Evolutionary conservation across 768 basidiomycete species (phyloP).

Genomic region (Glaciozyma martinii): DNA sequence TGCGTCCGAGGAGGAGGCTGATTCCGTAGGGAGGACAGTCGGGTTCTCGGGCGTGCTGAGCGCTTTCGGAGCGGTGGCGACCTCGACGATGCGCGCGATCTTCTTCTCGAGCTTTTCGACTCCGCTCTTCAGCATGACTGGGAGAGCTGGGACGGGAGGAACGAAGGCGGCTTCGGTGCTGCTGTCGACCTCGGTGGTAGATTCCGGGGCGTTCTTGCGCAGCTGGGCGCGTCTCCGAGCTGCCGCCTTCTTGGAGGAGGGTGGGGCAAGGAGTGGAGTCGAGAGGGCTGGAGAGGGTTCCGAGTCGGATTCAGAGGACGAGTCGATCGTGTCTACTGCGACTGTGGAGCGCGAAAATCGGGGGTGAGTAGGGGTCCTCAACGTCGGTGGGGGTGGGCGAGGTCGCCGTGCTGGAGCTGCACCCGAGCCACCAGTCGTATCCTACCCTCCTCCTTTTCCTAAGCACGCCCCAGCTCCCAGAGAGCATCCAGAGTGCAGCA

Average conservation of each 20-base stretch:
- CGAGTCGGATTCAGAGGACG: background rate
- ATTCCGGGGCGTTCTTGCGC: conserved; percentile 25
- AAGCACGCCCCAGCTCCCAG: no score
- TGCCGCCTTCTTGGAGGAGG: conserved; percentile 21
- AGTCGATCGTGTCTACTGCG: background rate
- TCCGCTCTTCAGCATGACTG: background rate
- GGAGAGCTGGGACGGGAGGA: conserved; percentile 14
- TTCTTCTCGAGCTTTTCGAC: background rate
- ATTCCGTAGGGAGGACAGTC: background rate
- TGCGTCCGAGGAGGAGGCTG: conserved; percentile 11
- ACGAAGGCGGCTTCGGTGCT: background rate
- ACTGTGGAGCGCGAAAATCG: background rate
- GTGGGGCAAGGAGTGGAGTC: background rate
- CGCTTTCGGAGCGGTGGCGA: background rate
- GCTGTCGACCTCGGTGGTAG: background rate
- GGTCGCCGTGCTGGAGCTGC: no score
- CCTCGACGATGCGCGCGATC: background rate
- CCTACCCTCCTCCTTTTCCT: no score
- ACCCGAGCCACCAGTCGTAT: no score
- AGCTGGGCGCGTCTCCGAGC: conserved; percentile 21
- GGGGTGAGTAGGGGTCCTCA: background rate
- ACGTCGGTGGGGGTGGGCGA: no score
- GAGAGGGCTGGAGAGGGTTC: background rate
- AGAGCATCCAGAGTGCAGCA: no score
- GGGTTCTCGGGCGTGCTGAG: conserved; percentile 4